phyloP scores from a whole-genome alignment of 2,329 filamentous ascomycete species.

The Dendrostoma leiphaemia region DNA sequence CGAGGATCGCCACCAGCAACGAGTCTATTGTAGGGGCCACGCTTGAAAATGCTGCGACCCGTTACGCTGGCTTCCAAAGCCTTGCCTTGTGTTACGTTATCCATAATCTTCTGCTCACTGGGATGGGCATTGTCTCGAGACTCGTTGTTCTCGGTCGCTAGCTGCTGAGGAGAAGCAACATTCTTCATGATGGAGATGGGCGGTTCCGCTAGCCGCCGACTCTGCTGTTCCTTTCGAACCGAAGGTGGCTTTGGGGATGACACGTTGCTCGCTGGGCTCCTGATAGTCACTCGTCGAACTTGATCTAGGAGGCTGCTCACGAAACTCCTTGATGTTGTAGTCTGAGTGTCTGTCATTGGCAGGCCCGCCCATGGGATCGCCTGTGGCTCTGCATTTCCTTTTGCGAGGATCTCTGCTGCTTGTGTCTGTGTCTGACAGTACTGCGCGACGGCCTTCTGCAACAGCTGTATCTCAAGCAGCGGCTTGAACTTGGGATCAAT shows the following conservation, averaged over 20 bases:
- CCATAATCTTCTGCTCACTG: background rate
- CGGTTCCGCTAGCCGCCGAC: slow-evolving; percentile 4
- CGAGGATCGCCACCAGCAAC: slow-evolving; percentile 1
- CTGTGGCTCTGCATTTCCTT: background rate
- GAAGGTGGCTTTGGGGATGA: slow-evolving; percentile 12
- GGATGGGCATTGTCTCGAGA: background rate
- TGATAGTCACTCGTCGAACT: slow-evolving; percentile 12
- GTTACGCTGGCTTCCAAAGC: background rate
- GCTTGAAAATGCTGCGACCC: background rate
- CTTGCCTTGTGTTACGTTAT: background rate
- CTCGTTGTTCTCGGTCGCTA: background rate
- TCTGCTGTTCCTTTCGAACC: slow-evolving; percentile 11
- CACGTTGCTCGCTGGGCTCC: slow-evolving; percentile 2
- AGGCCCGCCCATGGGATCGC: background rate
- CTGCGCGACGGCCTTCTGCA: slow-evolving; percentile 8
- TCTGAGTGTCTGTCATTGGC: background rate
- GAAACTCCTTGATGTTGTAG: background rate
- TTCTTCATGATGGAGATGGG: slow-evolving; percentile 14
- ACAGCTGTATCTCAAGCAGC: slow-evolving; percentile 8
- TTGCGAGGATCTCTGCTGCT: background rate
- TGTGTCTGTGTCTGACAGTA: slow-evolving; percentile 1
- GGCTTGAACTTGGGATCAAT: slow-evolving; percentile 11
- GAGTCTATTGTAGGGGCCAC: slow-evolving; percentile 13
- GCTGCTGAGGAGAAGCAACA: background rate
- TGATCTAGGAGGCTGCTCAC: background rate